Evolutionary conservation across 495 filamentous ascomycete species (phyloP).

Genomic region (Aspergillus baeticus): DNA sequence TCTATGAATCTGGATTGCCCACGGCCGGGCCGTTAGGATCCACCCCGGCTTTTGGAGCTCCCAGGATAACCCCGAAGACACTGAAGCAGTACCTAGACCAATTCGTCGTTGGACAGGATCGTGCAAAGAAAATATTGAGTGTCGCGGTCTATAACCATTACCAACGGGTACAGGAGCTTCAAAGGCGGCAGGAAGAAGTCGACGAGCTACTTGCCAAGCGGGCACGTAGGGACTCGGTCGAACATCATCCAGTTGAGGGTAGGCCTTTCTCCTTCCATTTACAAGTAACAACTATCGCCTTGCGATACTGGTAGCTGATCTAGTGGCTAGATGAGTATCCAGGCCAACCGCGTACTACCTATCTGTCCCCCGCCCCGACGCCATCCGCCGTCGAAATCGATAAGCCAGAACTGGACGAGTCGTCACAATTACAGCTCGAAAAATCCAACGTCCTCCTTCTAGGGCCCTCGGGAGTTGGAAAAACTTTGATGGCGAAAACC

Average conservation of each 20-base stretch:
- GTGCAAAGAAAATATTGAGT: conserved; percentile 92
- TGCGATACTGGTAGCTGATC: conserved; percentile 6
- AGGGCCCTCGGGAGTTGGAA: conserved; percentile 92
- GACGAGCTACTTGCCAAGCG: conserved; percentile 57
- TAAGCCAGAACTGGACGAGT: conserved; percentile 47
- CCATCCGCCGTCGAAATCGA: conserved; percentile 25
- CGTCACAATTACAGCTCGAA: conserved; percentile 74
- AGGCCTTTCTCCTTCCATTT: conserved; percentile 13
- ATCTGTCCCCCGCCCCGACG: conserved; percentile 26
- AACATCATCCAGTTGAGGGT: conserved; percentile 58
- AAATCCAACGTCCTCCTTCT: conserved; percentile 95
- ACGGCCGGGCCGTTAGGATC: conserved; percentile 56
- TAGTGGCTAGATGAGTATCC: conserved; percentile 70
- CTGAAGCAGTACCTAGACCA: conserved; percentile 92
- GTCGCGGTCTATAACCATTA: conserved; percentile 98
- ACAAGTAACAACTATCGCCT: neutral
- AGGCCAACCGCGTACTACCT: conserved; percentile 65
- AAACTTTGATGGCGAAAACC: conserved; percentile 91
- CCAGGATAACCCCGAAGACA: conserved; percentile 72
- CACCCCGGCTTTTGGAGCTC: conserved; percentile 60
- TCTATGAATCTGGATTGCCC: conserved; percentile 72
- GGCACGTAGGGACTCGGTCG: conserved; percentile 46
- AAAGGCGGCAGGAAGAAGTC: conserved; percentile 74
- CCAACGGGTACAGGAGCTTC: conserved; percentile 76
- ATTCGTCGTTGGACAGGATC: conserved; percentile 94